Evolutionary conservation across 1,284 basidiomycete species (phyloP).

Genomic region (Pterulicium gracile): DNA sequence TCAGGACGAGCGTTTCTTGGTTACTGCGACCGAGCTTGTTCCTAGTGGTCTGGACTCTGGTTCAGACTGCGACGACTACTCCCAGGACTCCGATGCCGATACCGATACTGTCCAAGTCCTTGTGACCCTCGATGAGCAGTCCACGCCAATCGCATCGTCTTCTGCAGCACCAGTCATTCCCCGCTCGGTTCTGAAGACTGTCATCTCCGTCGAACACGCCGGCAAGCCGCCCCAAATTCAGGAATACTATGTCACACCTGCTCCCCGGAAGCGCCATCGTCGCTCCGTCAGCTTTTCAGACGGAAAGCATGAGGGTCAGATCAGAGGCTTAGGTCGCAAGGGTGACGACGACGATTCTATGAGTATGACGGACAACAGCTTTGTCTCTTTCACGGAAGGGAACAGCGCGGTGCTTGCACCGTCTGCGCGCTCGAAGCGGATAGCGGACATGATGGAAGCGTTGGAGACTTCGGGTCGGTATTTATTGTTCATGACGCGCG

Average conservation of each 20-base stretch:
- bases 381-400: slow-evolving; percentile 18
- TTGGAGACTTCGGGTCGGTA: slow-evolving; percentile 55
- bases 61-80: background rate
- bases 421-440: slow-evolving; percentile 67
- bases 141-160: slow-evolving; percentile 11
- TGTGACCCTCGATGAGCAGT: background rate
- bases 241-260: slow-evolving; percentile 38
- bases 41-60: slow-evolving; percentile 1
- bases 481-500: slow-evolving; percentile 1
- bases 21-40: background rate
- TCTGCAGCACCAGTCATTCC: slow-evolving; percentile 28
- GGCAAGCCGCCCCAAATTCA: slow-evolving; percentile 39
- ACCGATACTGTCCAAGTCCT: background rate
- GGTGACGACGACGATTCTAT: slow-evolving; percentile 24
- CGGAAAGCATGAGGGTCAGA: slow-evolving; percentile 77
- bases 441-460: slow-evolving; percentile 65
- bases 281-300: slow-evolving; percentile 94
- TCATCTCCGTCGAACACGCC: slow-evolving; percentile 40
- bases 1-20: slow-evolving; percentile 5
- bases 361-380: slow-evolving; percentile 20
- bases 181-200: slow-evolving; percentile 46
- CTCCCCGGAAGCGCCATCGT: slow-evolving; percentile 35
- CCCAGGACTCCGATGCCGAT: background rate
- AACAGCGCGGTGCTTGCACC: slow-evolving; percentile 17
- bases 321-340: slow-evolving; percentile 46